Evolutionary conservation across 129 eudicot species (phyloP), one percentile per base, ranked within the genome.

Genomic region (Arctium minus): DNA sequence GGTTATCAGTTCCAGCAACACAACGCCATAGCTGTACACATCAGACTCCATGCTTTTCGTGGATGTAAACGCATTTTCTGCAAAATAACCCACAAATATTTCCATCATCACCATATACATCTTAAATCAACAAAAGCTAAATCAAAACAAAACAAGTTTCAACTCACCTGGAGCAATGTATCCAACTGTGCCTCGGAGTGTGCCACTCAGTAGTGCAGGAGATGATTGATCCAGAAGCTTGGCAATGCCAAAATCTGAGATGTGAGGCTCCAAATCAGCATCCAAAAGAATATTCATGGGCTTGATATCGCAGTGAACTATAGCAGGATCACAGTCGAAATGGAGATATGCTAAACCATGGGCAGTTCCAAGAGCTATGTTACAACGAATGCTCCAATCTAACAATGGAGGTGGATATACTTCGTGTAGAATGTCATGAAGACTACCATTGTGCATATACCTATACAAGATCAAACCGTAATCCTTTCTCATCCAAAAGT

Each of bases 241-340:
- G 69, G 99, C 97, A 48, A 94, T 94, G 77, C 98, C 98, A 18
- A 94, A 94, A 79, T 94, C 98, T 68, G 97, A 92, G 74, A 94
- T 89, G 81, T 92, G 97, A 82, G 97, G 96, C 87, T 89, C 96
- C 90, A 94, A 70, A 5, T 94, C 97, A 38, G 85, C 80, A 86
- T 94, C 98, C 84, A 94, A 75, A 40, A 94, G 87, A 53, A 94
- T 94, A 78, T 94, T 94, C 92, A 76, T 92, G 18, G 98, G 94
- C 62, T 94, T 95, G 69, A 95, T 90, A 74, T 95, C 98, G 29
- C 96, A 82, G 78, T 92, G 99, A 75, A 95, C 86, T 60, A 95
- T 92, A 30, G 89, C 68, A 79, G 98, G 98, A 78, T 88, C 86
- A 42, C 94, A 88, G 88, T 94, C 98, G 73, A 92, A 92, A 80